These are phyloP conservation scores for Secale cereale DNA, from an alignment of 176 grass and related monocot species.

Conservation along the genomic window DNA sequence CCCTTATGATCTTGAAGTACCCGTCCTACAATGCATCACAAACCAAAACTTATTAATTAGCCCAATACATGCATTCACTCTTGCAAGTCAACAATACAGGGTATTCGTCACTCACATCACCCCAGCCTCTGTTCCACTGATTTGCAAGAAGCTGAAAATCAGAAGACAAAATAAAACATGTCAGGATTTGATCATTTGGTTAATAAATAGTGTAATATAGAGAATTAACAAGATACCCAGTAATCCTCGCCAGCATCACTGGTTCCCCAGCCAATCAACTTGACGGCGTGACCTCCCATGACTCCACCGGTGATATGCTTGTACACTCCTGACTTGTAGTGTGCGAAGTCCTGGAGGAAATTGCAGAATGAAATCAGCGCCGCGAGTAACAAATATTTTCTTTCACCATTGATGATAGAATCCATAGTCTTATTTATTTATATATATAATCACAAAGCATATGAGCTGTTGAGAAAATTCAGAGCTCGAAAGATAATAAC, in stretches of 20 bases:
- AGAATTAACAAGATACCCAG: conserved; percentile 55
- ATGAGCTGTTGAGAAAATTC: not conserved
- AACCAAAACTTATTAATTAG: not conserved
- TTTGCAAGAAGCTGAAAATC: conserved; percentile 92
- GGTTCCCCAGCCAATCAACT: conserved; percentile 94
- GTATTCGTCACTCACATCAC: conserved; percentile 61
- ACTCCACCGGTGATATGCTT: conserved; percentile 69
- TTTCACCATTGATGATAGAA: not conserved
- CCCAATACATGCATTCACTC: not conserved
- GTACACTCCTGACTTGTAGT: conserved; percentile 98
- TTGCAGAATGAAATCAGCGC: conserved; percentile 16
- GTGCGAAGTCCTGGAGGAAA: conserved; percentile 73
- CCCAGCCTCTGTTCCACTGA: conserved; percentile 95
- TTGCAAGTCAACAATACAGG: not conserved
- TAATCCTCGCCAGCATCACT: conserved; percentile 86
- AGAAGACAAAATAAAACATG: not conserved
- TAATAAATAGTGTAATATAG: not conserved
- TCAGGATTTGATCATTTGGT: conserved; percentile 5
- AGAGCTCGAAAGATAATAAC: not conserved
- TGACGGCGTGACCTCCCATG: conserved; percentile 91
- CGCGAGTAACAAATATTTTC: not conserved
- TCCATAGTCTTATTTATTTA: not conserved
- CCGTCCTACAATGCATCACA: conserved; percentile 54
- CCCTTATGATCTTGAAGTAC: conserved; percentile 86
- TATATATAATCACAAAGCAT: conserved; percentile 4